Evolutionary conservation across 208 protist species (phyloP).

Genomic region (Jaenimonas drosophilae): DNA sequence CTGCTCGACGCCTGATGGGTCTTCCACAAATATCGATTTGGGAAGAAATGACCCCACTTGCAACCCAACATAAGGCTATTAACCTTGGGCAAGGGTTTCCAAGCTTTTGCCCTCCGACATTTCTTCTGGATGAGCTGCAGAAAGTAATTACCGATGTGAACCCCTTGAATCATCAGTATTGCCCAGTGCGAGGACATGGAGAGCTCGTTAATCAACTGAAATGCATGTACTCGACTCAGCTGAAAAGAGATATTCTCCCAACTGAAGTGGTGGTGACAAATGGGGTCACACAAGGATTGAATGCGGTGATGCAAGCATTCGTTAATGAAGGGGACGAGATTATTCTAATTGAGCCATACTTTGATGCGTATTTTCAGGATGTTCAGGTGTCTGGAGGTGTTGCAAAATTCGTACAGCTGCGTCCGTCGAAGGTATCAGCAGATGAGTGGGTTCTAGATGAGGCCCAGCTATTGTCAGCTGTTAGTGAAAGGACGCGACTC

Average conservation of each 20-base stretch:
- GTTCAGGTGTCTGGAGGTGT: constrained; percentile 59
- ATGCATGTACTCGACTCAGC: constrained; percentile 42
- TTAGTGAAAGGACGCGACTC: constrained; percentile 72
- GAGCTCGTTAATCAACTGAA: constrained; percentile 60
- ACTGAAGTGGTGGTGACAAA: constrained; percentile 67
- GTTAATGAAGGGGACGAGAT: constrained; percentile 89
- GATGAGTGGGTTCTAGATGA: constrained; percentile 44
- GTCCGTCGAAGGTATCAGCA: constrained; percentile 19
- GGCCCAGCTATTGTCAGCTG: constrained; percentile 35
- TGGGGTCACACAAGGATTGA: constrained; percentile 82
- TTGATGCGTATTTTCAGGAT: constrained; percentile 79
- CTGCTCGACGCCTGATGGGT: constrained; percentile 19
- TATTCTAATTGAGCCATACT: constrained; percentile 90
- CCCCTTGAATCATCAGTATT: constrained; percentile 78
- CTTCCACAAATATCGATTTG: constrained; percentile 47
- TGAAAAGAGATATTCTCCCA: constrained; percentile 33
- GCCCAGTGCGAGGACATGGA: constrained; percentile 42
- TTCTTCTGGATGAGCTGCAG: constrained; percentile 56
- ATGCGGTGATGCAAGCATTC: constrained; percentile 58
- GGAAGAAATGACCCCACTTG: constrained; percentile 80
- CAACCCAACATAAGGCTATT: constrained; percentile 73
- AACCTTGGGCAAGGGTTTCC: constrained; percentile 92
- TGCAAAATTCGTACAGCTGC: constrained; percentile 64
- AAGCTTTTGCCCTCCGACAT: constrained; percentile 58
- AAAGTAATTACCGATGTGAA: constrained; percentile 23